Conservation (phyloP, 768 basidiomycete genomes). For the Naganishia vishniacii region DNA sequence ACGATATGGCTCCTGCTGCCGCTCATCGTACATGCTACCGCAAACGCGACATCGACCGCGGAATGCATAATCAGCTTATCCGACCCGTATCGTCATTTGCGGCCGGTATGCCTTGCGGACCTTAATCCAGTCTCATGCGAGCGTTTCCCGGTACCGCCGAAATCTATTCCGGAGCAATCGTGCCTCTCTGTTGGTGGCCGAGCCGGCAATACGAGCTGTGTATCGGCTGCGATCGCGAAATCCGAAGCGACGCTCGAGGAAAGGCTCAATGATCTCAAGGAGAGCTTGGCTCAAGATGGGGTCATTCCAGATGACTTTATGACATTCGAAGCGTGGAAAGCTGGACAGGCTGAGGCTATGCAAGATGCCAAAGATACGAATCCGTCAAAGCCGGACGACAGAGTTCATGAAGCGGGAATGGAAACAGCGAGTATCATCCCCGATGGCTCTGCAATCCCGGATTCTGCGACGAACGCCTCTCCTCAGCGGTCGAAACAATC, state of each 20-base stretch:
- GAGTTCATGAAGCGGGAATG: background rate
- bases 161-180: background rate
- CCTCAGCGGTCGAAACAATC: no score
- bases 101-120: background rate
- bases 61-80: conserved; percentile 8
- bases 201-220: conserved; percentile 4
- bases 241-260: conserved; percentile 17
- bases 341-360: conserved; percentile 13
- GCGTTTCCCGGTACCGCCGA: background rate
- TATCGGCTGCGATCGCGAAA: conserved; percentile 7
- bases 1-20: conserved; percentile 22
- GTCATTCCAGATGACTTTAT: conserved; percentile 13
- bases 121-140: conserved; percentile 9
- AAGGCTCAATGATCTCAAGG: conserved; percentile 8
- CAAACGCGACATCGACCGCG: conserved; percentile 2
- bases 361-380: background rate
- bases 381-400: background rate
- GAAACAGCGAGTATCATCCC: background rate
- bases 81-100: conserved; percentile 7
- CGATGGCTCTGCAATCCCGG: background rate
- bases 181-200: background rate
- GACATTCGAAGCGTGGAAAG: conserved; percentile 18
- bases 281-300: conserved; percentile 14
- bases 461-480: no score
- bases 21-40: background rate